Evolutionary conservation across 768 basidiomycete genomes (phyloP).

Genomic region (Suillus paluster): DNA sequence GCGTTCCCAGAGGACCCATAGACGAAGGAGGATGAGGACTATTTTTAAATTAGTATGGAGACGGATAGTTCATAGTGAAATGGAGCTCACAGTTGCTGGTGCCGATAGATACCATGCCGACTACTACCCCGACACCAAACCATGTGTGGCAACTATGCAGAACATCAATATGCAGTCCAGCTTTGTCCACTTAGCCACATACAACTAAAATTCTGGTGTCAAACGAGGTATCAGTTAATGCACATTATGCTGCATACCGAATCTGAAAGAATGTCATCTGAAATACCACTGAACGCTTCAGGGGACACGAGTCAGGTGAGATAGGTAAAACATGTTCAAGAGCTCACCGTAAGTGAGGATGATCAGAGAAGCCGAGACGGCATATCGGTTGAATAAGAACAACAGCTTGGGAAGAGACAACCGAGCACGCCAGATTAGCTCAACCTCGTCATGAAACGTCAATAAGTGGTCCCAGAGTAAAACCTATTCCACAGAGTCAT

Average conservation of each 20-base stretch:
- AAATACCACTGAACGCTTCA: constrained; percentile 28
- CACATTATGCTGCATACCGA: constrained; percentile 6
- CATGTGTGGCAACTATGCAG: constrained; percentile 30
- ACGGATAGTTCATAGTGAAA: not conserved
- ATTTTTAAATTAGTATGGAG: constrained; percentile 1
- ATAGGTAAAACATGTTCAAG: not conserved
- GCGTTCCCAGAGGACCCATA: constrained; percentile 44
- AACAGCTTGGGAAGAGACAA: constrained; percentile 34
- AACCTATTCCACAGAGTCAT: constrained; percentile 23
- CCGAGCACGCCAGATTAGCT: constrained; percentile 35
- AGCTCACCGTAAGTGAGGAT: constrained; percentile 34
- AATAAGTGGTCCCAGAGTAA: constrained; percentile 40
- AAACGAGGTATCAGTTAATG: not conserved
- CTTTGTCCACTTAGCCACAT: not conserved
- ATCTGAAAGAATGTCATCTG: constrained; percentile 13
- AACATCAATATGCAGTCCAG: constrained; percentile 6
- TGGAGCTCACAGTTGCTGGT: constrained; percentile 40
- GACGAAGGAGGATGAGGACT: constrained; percentile 45
- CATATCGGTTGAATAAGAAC: constrained; percentile 40
- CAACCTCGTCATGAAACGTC: constrained; percentile 38
- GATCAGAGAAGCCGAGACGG: constrained; percentile 35
- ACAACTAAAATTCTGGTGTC: constrained; percentile 1
- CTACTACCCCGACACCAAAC: constrained; percentile 20
- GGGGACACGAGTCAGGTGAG: not conserved
- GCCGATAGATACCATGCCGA: constrained; percentile 41